Evolutionary conservation across 352 stramenopile species (phyloP).

Genomic region (Chrysophaeum taylorii): DNA sequence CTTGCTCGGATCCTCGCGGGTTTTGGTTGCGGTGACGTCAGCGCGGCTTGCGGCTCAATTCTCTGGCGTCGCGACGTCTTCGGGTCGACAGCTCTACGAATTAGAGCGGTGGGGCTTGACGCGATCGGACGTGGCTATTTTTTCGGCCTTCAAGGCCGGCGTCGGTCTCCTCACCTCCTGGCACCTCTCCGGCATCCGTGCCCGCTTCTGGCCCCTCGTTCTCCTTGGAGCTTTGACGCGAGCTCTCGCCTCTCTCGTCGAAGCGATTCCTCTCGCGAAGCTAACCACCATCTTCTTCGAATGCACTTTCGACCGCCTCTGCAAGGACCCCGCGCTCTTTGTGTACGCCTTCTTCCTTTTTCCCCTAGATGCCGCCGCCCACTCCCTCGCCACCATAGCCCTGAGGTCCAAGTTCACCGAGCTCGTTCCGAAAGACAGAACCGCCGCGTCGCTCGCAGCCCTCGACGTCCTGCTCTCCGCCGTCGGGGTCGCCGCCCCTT

Average conservation of each 20-base stretch:
- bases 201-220: no score
- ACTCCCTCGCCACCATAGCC: not conserved
- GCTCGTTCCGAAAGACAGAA: not conserved
- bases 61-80: not conserved
- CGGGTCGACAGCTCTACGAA: not conserved
- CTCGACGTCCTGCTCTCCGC: not conserved
- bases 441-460: not conserved
- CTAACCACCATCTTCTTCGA: no score
- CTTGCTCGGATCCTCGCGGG: not conserved
- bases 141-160: not conserved
- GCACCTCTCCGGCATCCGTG: not conserved
- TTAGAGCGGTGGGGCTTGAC: slow-evolving; percentile 1
- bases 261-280: not conserved
- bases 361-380: not conserved
- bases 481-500: not conserved
- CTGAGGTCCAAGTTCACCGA: slow-evolving; percentile 1
- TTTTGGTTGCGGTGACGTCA: not conserved
- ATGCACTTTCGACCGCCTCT: not conserved
- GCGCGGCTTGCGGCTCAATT: not conserved
- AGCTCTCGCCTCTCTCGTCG: not conserved
- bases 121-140: not conserved
- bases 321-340: not conserved
- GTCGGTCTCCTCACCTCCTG: not conserved
- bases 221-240: no score
- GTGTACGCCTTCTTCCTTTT: not conserved